These are phyloP conservation scores for Rhodotorula sp. DNA, from an alignment of 1,284 basidiomycete genomes.

Conservation along the genomic window DNA sequence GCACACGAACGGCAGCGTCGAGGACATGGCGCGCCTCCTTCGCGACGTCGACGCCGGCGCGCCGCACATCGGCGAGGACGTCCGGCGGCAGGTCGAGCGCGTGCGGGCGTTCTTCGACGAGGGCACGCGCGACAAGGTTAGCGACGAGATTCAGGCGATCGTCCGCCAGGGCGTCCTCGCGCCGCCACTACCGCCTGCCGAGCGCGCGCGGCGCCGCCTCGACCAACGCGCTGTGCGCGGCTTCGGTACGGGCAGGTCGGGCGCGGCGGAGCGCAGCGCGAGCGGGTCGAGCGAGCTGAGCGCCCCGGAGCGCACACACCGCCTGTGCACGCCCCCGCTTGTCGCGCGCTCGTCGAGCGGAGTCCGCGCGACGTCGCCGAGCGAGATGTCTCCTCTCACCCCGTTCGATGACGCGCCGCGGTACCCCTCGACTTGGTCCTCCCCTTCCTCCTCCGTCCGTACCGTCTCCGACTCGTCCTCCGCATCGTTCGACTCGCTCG, in stretches of 20 bases:
- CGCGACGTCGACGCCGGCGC: neutral
- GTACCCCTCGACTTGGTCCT: conserved; percentile 16
- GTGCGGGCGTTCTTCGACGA: conserved; percentile 1
- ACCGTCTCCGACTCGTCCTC: conserved; percentile 15
- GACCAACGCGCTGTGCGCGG: neutral
- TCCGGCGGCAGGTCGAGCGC: neutral
- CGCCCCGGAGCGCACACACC: neutral
- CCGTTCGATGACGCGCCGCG: neutral
- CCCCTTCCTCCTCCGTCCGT: conserved; percentile 10
- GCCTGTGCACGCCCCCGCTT: neutral
- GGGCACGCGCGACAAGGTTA: neutral
- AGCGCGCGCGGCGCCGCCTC: neutral
- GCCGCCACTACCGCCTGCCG: neutral
- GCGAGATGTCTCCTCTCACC: neutral
- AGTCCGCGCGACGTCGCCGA: neutral
- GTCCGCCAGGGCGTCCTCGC: neutral
- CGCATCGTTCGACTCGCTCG: conserved; percentile 23
- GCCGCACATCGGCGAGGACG: neutral
- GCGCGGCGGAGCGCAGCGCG: neutral
- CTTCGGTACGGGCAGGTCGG: neutral
- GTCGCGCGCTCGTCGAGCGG: neutral
- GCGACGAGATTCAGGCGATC: conserved; percentile 2
- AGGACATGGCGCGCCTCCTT: conserved; percentile 24
- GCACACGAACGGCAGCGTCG: conserved; percentile 19
- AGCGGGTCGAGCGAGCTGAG: no score